These are phyloP conservation scores for Candida nanaspora DNA, from an alignment of 805 yeast species.

Conservation along the genomic window DNA sequence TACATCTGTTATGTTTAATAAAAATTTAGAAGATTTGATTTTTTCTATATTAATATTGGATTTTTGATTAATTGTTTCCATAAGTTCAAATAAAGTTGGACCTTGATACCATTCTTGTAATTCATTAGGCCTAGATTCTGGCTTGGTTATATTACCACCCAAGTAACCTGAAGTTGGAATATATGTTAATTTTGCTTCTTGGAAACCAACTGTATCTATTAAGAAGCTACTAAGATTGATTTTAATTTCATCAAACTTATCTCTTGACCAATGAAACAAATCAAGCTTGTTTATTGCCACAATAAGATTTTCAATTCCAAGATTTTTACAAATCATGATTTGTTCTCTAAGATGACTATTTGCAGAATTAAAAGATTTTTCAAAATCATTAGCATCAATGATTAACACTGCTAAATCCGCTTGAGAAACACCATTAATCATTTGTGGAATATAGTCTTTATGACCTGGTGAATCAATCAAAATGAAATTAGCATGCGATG, in stretches of 20 bases:
- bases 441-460: slow-evolving; percentile 74
- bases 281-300: slow-evolving; percentile 72
- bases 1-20: slow-evolving; percentile 60
- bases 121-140: slow-evolving; percentile 20
- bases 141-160: slow-evolving; percentile 59
- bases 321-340: slow-evolving; percentile 54
- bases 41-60: slow-evolving; percentile 9
- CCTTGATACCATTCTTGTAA: slow-evolving; percentile 23
- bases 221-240: slow-evolving; percentile 44
- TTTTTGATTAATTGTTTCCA: slow-evolving; percentile 28
- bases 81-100: slow-evolving; percentile 42
- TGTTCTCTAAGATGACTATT: slow-evolving; percentile 81
- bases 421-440: slow-evolving; percentile 77
- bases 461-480: slow-evolving; percentile 86
- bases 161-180: slow-evolving; percentile 65
- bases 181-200: slow-evolving; percentile 31
- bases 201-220: slow-evolving; percentile 45
- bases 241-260: slow-evolving; percentile 44
- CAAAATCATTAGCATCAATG: slow-evolving; percentile 69
- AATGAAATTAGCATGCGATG: slow-evolving; percentile 46
- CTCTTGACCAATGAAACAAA: slow-evolving; percentile 47
- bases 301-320: slow-evolving; percentile 57
- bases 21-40: slow-evolving; percentile 33
- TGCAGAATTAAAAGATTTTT: slow-evolving; percentile 49
- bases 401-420: slow-evolving; percentile 72